Percentiles rank a stretch among this genome's conserved stretches.
Evolutionary conservation across 2,329 filamentous ascomycete species (phyloP).

Genomic region (Dothidotthia symphoricarpi): DNA sequence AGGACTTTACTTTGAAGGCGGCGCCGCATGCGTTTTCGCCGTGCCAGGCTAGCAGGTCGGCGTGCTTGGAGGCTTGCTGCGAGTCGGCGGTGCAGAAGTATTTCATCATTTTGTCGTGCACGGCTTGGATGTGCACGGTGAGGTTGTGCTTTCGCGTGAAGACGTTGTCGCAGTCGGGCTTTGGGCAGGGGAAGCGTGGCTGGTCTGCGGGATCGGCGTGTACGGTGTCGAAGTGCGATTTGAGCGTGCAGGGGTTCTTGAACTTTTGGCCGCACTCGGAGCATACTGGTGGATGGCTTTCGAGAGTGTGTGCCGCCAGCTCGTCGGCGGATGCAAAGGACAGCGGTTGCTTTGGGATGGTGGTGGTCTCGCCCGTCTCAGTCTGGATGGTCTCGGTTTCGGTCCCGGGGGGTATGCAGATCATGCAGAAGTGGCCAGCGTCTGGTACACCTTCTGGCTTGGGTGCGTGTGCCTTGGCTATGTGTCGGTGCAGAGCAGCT

Average conservation of each 20-base stretch:
- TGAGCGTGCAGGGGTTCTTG: constrained; percentile 54
- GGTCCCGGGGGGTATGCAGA: constrained; percentile 55
- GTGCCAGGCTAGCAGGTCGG: constrained; percentile 61
- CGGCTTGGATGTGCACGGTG: constrained; percentile 71
- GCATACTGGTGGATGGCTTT: constrained; percentile 71
- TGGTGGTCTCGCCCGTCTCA: constrained; percentile 13
- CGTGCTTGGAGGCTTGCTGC: constrained; percentile 49
- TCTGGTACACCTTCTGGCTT: constrained; percentile 32
- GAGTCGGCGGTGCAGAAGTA: constrained; percentile 84
- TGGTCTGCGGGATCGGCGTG: constrained; percentile 51
- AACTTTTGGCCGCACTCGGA: constrained; percentile 70
- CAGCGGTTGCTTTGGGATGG: constrained; percentile 19
- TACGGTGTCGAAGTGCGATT: constrained; percentile 69
- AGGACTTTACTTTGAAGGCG: constrained; percentile 72
- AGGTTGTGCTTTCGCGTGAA: constrained; percentile 86
- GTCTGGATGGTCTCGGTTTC: constrained; percentile 31
- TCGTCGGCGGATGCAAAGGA: constrained; percentile 69
- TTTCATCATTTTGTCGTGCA: constrained; percentile 69
- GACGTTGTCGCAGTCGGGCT: constrained; percentile 66
- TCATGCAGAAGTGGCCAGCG: constrained; percentile 68
- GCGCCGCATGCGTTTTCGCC: constrained; percentile 69
- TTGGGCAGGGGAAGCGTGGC: constrained; percentile 63
- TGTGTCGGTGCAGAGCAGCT: constrained; percentile 68
- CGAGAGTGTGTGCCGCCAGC: constrained; percentile 70
- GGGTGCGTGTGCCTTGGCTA: constrained; percentile 66